Percentiles rank a stretch among this genome's conserved stretches.
Evolutionary conservation across 23 red algal genomes (phyloP).

Genomic region (Agarophyton chilense): DNA sequence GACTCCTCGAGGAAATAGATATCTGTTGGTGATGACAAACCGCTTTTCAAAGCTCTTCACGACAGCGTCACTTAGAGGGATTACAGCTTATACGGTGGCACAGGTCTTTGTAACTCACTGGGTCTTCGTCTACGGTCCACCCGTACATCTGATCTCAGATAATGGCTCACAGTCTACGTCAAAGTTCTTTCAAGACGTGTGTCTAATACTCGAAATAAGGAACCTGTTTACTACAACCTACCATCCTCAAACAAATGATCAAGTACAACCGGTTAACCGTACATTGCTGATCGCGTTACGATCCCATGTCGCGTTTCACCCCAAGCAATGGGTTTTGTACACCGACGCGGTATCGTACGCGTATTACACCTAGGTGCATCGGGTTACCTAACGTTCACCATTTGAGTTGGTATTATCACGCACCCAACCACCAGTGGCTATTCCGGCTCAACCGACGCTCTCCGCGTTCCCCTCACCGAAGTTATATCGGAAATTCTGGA

Average conservation of each 20-base stretch:
- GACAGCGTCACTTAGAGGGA: neutral
- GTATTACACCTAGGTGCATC: neutral
- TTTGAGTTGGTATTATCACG: slow-evolving; percentile 14
- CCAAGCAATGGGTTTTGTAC: slow-evolving; percentile 3
- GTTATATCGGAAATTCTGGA: neutral
- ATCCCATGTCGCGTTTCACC: neutral
- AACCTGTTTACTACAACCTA: neutral
- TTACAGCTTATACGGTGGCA: slow-evolving; percentile 14
- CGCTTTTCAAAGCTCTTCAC: slow-evolving; percentile 17
- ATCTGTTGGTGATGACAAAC: slow-evolving; percentile 9
- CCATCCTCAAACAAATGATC: neutral
- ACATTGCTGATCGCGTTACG: neutral
- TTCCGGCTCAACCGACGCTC: neutral
- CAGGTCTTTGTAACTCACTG: neutral
- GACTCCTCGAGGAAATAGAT: neutral
- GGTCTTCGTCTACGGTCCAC: neutral
- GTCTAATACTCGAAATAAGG: neutral
- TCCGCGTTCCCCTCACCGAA: neutral
- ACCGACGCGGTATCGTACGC: slow-evolving; percentile 6
- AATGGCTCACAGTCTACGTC: neutral
- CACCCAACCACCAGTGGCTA: neutral
- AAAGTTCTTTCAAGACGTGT: neutral
- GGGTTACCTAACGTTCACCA: neutral
- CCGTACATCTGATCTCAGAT: neutral
- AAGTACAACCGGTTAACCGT: neutral